Evolutionary conservation across 371 early-diverging fungal genomes (phyloP).

Genomic region (Mucor racemosus): DNA sequence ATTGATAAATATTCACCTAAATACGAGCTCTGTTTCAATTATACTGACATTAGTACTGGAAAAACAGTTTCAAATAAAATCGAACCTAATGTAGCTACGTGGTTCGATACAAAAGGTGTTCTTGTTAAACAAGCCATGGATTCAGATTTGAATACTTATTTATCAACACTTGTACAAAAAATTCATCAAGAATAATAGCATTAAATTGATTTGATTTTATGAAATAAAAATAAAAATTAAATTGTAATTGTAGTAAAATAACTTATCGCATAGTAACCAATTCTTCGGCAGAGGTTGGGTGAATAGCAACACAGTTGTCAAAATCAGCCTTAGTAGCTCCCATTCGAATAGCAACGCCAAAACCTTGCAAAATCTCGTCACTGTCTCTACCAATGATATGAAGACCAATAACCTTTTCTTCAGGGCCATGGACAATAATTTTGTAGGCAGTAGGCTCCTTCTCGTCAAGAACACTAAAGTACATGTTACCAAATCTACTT

Average conservation of each 20-base stretch:
- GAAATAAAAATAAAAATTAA: neutral
- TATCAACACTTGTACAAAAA: constrained; percentile 16
- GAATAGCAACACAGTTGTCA: constrained; percentile 94
- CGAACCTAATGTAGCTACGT: constrained; percentile 33
- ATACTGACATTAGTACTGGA: constrained; percentile 21
- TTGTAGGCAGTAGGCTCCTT: constrained; percentile 92
- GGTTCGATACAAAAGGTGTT: constrained; percentile 43
- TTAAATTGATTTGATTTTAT: neutral
- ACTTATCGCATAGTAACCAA: constrained; percentile 48
- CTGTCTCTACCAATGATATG: constrained; percentile 91
- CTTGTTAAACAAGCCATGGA: constrained; percentile 30
- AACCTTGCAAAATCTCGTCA: constrained; percentile 95
- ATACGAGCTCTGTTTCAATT: constrained; percentile 30
- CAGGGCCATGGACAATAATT: constrained; percentile 80
- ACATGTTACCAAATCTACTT: constrained; percentile 91
- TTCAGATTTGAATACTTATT: constrained; percentile 30
- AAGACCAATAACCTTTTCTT: constrained; percentile 95
- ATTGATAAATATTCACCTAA: constrained; percentile 33
- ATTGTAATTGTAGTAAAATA: neutral
- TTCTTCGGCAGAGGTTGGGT: constrained; percentile 97
- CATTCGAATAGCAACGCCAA: constrained; percentile 84
- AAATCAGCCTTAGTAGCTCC: constrained; percentile 97
- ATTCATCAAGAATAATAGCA: constrained; percentile 31
- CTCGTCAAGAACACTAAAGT: constrained; percentile 84
- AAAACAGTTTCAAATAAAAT: constrained; percentile 19